A percentile compares a stretch with the other conserved stretches of the same genome.
These are phyloP conservation scores for Trifolium fragiferum DNA, from an alignment of 306 rosid genomes.

Conservation along the genomic window DNA sequence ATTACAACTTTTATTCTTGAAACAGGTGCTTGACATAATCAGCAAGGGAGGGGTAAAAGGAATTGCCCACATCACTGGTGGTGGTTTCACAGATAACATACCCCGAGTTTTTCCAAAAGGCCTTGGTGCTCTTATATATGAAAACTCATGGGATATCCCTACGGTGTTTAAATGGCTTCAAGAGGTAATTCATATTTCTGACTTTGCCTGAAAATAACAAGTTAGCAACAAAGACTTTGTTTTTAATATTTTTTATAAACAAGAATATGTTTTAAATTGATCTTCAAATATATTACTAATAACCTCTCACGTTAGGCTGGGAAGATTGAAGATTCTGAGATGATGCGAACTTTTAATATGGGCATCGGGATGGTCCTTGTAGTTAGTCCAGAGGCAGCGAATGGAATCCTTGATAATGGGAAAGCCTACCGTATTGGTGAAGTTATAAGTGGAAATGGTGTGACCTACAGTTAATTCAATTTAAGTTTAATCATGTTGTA, in stretches of 20 bases:
- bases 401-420: slow-evolving; percentile 51
- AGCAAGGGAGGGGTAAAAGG: slow-evolving; percentile 90
- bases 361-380: slow-evolving; percentile 96
- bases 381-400: slow-evolving; percentile 64
- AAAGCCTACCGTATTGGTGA: slow-evolving; percentile 72
- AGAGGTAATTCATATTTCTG: slow-evolving; percentile 59
- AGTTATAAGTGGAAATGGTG: slow-evolving; percentile 67
- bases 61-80: slow-evolving; percentile 89
- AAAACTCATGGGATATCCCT: slow-evolving; percentile 75
- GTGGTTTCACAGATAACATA: slow-evolving; percentile 92
- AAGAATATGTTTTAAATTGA: slow-evolving; percentile 18
- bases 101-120: slow-evolving; percentile 90
- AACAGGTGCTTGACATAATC: slow-evolving; percentile 76
- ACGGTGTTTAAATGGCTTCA: slow-evolving; percentile 88
- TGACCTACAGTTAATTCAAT: slow-evolving; percentile 46
- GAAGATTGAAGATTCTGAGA: slow-evolving; percentile 68
- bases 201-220: slow-evolving; percentile 1
- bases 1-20: slow-evolving; percentile 2
- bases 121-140: slow-evolving; percentile 71
- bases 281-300: slow-evolving; percentile 17
- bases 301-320: slow-evolving; percentile 63
- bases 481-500: slow-evolving; percentile 26
- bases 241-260: neutral
- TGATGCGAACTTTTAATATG: slow-evolving; percentile 86
- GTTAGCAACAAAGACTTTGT: neutral